Conservation (phyloP, 345 rosid genomes). For the Camelina sativa region DNA sequence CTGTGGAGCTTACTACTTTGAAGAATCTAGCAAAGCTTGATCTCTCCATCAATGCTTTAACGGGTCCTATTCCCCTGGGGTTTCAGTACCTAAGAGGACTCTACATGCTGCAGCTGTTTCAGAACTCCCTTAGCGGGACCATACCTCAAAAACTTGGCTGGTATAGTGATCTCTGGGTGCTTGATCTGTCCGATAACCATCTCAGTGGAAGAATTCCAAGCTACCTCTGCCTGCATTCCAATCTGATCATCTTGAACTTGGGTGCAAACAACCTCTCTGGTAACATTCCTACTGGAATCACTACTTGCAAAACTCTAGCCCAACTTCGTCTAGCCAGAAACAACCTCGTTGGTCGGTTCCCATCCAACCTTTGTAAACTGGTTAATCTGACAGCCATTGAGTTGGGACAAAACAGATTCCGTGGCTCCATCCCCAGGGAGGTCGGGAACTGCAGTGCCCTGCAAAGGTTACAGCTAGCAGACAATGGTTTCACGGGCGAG, state of each 20-base stretch:
- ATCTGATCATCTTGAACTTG: slow-evolving; percentile 63
- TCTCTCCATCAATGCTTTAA: slow-evolving; percentile 75
- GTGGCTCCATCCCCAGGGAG: slow-evolving; percentile 70
- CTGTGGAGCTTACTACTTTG: slow-evolving; percentile 67
- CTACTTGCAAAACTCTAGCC: slow-evolving; percentile 60
- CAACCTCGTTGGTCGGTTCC: slow-evolving; percentile 65
- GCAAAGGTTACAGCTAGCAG: slow-evolving; percentile 72
- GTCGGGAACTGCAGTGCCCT: slow-evolving; percentile 67
- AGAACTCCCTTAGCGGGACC: slow-evolving; percentile 65
- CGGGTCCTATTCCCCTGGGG: slow-evolving; percentile 72
- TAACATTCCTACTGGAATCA: slow-evolving; percentile 63
- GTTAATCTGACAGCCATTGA: slow-evolving; percentile 70
- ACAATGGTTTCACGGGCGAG: slow-evolving; percentile 61
- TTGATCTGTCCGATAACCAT: slow-evolving; percentile 73
- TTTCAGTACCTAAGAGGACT: slow-evolving; percentile 68
- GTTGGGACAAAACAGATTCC: slow-evolving; percentile 68
- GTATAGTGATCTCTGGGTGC: slow-evolving; percentile 73
- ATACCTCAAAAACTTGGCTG: slow-evolving; percentile 77
- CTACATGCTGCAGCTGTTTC: slow-evolving; percentile 74
- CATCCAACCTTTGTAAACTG: slow-evolving; percentile 66
- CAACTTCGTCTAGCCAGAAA: slow-evolving; percentile 73
- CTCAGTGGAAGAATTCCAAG: slow-evolving; percentile 71
- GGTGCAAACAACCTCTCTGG: slow-evolving; percentile 76
- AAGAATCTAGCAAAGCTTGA: slow-evolving; percentile 75
- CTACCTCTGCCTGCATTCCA: slow-evolving; percentile 60